Conservation (phyloP, 768 basidiomycete species). For the Leccinum pellstonianum region DNA sequence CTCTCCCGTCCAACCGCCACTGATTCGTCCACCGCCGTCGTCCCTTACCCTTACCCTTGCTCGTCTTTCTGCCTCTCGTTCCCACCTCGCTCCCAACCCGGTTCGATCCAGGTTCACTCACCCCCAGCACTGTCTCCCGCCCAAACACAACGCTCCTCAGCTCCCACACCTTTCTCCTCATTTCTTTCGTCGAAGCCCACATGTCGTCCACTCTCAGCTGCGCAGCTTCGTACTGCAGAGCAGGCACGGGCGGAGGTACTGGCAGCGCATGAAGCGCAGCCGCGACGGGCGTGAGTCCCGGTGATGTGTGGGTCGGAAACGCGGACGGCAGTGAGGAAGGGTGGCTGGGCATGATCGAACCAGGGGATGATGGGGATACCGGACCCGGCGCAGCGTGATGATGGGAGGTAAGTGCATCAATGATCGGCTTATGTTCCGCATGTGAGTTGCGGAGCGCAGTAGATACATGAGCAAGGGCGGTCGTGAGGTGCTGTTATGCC, state of each 20-base stretch:
- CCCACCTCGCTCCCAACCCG: conserved; percentile 52
- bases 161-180: conserved; percentile 60
- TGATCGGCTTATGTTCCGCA: conserved; percentile 46
- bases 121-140: conserved; percentile 45
- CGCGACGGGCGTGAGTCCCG: conserved; percentile 26
- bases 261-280: conserved; percentile 36
- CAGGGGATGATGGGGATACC: not conserved
- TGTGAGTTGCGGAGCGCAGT: conserved; percentile 58
- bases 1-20: conserved; percentile 64
- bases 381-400: conserved; percentile 1
- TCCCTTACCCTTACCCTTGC: conserved; percentile 49
- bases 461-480: conserved; percentile 53
- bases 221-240: conserved; percentile 68
- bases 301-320: conserved; percentile 4
- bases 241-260: conserved; percentile 26
- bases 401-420: conserved; percentile 43
- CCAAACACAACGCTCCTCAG: conserved; percentile 71
- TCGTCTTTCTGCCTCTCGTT: conserved; percentile 29
- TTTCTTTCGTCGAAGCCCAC: conserved; percentile 62
- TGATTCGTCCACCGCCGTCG: conserved; percentile 42
- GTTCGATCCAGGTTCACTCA: conserved; percentile 35
- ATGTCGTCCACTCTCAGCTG: conserved; percentile 66
- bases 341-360: not conserved
- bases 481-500: conserved; percentile 46
- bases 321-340: not conserved